Evolutionary conservation across 2,329 filamentous ascomycete genomes (phyloP).

Genomic region (Aspergillus aculeatinus): DNA sequence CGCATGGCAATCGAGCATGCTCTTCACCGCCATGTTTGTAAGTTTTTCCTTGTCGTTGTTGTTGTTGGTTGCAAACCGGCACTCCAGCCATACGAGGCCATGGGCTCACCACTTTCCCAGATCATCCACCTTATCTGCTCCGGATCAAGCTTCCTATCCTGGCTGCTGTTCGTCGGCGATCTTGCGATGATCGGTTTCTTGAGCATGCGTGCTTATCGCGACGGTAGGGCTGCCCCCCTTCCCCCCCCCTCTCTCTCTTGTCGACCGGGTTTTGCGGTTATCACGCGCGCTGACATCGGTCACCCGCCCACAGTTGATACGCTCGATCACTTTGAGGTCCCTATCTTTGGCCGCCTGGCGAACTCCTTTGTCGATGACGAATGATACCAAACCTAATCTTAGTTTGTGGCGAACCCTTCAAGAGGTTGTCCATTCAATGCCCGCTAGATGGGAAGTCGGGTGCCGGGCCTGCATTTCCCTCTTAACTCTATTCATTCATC

Average conservation of each 20-base stretch:
- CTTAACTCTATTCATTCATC: too few species aligned
- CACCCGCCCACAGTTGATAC: conserved; percentile 54
- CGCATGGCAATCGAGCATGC: conserved; percentile 86
- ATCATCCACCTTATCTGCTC: conserved; percentile 81
- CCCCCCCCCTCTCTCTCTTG: neutral
- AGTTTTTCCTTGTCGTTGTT: conserved; percentile 21
- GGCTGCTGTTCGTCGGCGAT: conserved; percentile 76
- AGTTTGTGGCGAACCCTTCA: too few species aligned
- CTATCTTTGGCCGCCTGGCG: conserved; percentile 80
- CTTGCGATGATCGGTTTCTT: conserved; percentile 73
- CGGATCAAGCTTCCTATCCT: conserved; percentile 80
- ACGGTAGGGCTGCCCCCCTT: conserved; percentile 57
- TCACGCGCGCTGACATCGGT: conserved; percentile 8
- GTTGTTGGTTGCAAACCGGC: too few species aligned
- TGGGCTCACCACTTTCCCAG: conserved; percentile 45
- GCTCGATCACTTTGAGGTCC: conserved; percentile 73
- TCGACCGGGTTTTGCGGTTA: neutral
- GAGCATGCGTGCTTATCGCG: conserved; percentile 75
- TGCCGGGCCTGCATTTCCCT: too few species aligned
- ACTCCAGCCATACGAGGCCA: too few species aligned
- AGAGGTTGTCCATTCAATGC: too few species aligned
- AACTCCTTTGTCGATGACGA: conserved; percentile 91
- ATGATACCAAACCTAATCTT: conserved; percentile 31
- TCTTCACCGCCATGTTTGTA: conserved; percentile 70
- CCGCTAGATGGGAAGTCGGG: too few species aligned